Conservation (phyloP, 306 rosid species). For the Urtica urens region DNA sequence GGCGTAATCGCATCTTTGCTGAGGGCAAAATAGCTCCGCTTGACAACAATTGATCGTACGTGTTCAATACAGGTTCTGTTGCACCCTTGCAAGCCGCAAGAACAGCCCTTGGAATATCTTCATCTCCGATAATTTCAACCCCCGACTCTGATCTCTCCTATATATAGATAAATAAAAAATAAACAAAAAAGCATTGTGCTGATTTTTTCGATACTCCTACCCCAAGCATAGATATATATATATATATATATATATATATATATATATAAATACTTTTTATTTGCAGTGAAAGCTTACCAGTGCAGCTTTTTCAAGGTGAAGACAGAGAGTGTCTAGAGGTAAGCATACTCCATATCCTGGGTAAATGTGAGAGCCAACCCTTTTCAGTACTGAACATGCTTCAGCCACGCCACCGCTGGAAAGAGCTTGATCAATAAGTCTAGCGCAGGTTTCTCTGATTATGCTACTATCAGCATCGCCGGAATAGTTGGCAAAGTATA, state of each 20-base stretch:
- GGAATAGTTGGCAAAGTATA: conserved; percentile 88
- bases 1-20: conserved; percentile 70
- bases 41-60: conserved; percentile 77
- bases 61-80: conserved; percentile 78
- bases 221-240: too few species aligned
- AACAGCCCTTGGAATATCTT: conserved; percentile 87
- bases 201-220: neutral
- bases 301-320: conserved; percentile 94
- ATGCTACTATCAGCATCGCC: conserved; percentile 78
- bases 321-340: conserved; percentile 74
- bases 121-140: conserved; percentile 78
- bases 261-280: conserved; percentile 5
- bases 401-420: conserved; percentile 88
- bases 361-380: conserved; percentile 92
- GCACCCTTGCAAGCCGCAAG: conserved; percentile 93
- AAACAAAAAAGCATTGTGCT: neutral
- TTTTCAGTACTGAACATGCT: conserved; percentile 82
- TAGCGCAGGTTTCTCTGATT: conserved; percentile 86
- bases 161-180: conserved; percentile 7
- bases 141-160: conserved; percentile 81
- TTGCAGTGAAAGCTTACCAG: conserved; percentile 36
- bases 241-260: too few species aligned
- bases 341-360: conserved; percentile 84
- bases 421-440: conserved; percentile 86
- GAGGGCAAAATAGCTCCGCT: conserved; percentile 84